Evolutionary conservation across 768 basidiomycete species (phyloP), one percentile per base, ranked within the genome.

Genomic region (Rhodotorula toruloides): DNA sequence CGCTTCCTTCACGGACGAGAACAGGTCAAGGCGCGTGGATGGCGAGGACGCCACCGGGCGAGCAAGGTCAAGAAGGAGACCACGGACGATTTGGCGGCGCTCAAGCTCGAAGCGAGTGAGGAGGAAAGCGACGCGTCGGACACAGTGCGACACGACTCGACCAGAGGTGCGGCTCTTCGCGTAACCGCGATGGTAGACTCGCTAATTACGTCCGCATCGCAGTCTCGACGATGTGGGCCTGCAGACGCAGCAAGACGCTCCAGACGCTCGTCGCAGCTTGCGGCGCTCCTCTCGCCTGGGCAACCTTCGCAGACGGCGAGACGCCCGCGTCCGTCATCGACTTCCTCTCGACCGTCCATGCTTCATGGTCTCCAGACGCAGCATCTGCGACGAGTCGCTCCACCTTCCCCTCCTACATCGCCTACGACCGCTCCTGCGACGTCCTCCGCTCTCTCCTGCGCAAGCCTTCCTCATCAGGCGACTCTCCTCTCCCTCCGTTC

Each of bases 381-480:
- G 29, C 16, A 6, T 4, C n/a, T 19, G n/a, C 17, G 16, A 22
- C 29, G 10, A 22, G 44, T 9, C 13, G 25, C 2, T 2, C 32
- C 3, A 17, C 47, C 21, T 60, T 69, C 58, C 68, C 68, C 1
- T 49, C 68, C 21, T 65, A 65, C 52, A 54, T 70, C 32, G 68
- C 68, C 17, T 70, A 70, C 56, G 68, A 70, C 50, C 59, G 60
- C 17, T 63, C 68, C 6, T 70, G 68, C 56, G 44, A 61, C 29
- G 27, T 70, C 27, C 63, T 70, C 25, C 63, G 68, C 27, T 57
- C 6, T 53, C 53, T 7, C 46, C 27, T 3, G 50, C 12, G 27
- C 21, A 10, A 11, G 34, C 65, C 43, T 21, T 37, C 49, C 19
- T 50, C 52, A 2, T 22, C 50, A 40, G 16, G 12, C 49, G 37